These are phyloP conservation scores for Blastosporella zonata DNA, from an alignment of 1,284 basidiomycete genomes.

Conservation along the genomic window DNA sequence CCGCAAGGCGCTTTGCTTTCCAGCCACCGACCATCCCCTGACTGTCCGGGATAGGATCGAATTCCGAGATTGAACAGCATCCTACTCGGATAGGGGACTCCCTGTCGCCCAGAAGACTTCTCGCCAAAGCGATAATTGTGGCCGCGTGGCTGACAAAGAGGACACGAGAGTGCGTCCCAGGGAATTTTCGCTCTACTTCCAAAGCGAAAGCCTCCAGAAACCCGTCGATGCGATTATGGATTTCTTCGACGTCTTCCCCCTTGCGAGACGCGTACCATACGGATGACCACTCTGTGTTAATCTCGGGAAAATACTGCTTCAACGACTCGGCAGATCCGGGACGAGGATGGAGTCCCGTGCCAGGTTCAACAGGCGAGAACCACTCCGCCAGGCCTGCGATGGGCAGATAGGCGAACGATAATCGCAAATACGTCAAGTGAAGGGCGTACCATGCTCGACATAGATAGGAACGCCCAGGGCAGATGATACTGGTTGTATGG, in stretches of 20 bases:
- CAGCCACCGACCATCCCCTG: conserved; percentile 39
- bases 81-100: conserved; percentile 56
- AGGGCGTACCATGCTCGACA: conserved; percentile 65
- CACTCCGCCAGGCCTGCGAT: conserved; percentile 75
- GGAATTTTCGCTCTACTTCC: conserved; percentile 44
- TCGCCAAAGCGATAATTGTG: conserved; percentile 67
- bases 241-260: conserved; percentile 64
- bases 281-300: conserved; percentile 60
- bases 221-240: conserved; percentile 60
- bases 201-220: conserved; percentile 54
- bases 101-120: conserved; percentile 55
- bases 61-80: conserved; percentile 65
- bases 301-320: conserved; percentile 50
- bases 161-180: conserved; percentile 44
- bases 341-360: conserved; percentile 73
- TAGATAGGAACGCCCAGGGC: conserved; percentile 67
- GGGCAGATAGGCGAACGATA: not conserved
- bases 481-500: conserved; percentile 60
- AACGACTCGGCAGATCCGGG: conserved; percentile 53
- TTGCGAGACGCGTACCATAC: conserved; percentile 69
- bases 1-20: conserved; percentile 46
- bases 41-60: conserved; percentile 34
- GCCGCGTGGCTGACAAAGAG: conserved; percentile 81
- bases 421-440: not conserved
- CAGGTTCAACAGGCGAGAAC: conserved; percentile 72